Evolutionary conservation across 257 asterid genomes (phyloP), one percentile per base, ranked within the genome.

Genomic region (Hygrophila difformis): DNA sequence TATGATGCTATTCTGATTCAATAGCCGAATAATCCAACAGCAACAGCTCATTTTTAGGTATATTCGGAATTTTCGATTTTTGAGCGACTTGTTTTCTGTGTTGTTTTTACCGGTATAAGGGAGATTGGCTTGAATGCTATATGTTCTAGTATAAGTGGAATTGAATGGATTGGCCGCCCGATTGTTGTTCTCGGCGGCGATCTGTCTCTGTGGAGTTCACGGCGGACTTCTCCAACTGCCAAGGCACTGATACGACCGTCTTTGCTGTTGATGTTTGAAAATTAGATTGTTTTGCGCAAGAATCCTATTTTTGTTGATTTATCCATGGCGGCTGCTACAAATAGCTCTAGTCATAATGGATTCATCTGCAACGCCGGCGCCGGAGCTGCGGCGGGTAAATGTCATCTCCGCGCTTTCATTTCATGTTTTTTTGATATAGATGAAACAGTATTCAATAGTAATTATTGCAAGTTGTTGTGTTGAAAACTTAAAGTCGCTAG

Each of bases 321-420:
- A 57, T 35, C 73, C 53, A 81, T 84, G 94, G 68, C 69, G 34
- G 78, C 57, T 44, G 87, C 84, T 38, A 35, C 84, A 65, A 95
- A 78, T 62, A 65, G 67, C 55, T 79, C 76, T 71, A 77, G 73
- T 35, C 73, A 86, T 18, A 76, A 63, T 71, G 85, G 82, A 40
- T 54, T 81, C 31, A 77, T 88, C 31, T 88, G 95, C 73, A 84
- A 88, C 65, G 97, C 95, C 15, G 94, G 84, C 45, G 95, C 95
- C 10, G 97, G 97, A 44, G 95, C 94, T 18, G 97, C 95, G 12
- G 97, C 97, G 14, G 97, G 95, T 88, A 73, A 53, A n/a, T 42
- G 17, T 18, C 0, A 3, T 7, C 14, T 44, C 16, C 4, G 18
- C 42, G 5, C 18, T 52, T 24, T 23, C 22, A 18, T 15, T 16